Evolutionary conservation across 805 yeast genomes (phyloP), one percentile per base, ranked within the genome.

Genomic region (Ogataea nitratoaversa): DNA sequence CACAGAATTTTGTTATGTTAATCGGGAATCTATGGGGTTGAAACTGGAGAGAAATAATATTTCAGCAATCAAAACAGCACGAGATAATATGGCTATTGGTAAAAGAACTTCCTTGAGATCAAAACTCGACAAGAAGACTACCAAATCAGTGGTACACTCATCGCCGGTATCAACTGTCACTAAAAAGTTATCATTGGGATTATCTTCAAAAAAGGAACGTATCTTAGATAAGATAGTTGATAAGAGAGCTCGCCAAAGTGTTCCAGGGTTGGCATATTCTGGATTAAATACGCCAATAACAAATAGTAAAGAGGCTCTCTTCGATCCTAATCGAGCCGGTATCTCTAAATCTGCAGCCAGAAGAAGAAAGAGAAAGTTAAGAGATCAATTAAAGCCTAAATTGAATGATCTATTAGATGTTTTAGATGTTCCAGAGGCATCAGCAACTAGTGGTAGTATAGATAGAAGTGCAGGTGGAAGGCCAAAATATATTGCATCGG

Each of bases 281-380:
- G 13, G 14, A 3, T 25, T 13, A 14, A n/a, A 18, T 19, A 5
- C 25, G 9, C 19, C n/a, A 9, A 18, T 5, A 23, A 13, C 16
- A 27, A 13, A 11, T 17, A 16, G 16, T 6, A 13, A 5, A 32
- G 31, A 7, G 23, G 37, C 24, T 42, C 31, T 32, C 31, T 32
- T 33, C 54, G 70, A 42, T 52, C 68, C 52, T 53, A 43, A 44
- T 2, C 54, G 56, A 34, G 66, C 68, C 14, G 74, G 76, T 18
- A 69, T 84, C 32, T 79, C 88, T 17, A 84, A 84, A 56, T 79
- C 87, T 5, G 67, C 88, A 0, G 46, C 72, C 3, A 71, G 87
- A 54, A 71, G 82, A 59, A 71, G 87, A 48, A 80, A 81, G 51
- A 76, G 85, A 48, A 68, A 75, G 48, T 67, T 70, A 36, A 75